Evolutionary conservation across 2,329 filamentous ascomycete genomes (phyloP).

Genomic region (Coniella vitis): DNA sequence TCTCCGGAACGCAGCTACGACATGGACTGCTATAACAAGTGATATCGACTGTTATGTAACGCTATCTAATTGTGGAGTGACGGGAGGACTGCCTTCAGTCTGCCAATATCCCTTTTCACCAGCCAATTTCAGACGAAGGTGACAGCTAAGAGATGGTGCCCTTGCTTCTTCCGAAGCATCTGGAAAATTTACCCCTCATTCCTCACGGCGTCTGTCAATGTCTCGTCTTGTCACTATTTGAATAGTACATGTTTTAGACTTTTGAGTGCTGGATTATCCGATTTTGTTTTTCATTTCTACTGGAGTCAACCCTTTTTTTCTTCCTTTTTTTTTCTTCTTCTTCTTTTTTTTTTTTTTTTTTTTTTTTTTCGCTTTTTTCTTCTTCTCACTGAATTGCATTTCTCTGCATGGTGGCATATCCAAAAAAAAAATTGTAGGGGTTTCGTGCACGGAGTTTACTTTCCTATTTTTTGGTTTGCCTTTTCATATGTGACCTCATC

Average conservation of each 20-base stretch:
- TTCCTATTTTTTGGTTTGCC: constrained; percentile 12
- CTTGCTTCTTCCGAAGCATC: no score
- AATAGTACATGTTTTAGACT: no score
- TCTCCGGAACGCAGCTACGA: background rate
- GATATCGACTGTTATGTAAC: background rate
- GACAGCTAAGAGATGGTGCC: no score
- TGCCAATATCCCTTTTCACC: no score
- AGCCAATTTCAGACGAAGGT: no score
- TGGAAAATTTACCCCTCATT: no score
- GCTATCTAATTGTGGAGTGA: no score
- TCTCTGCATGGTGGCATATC: constrained; percentile 9
- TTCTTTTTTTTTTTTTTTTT: background rate
- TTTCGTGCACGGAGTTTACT: constrained; percentile 11
- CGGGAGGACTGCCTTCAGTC: no score
- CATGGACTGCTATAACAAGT: background rate
- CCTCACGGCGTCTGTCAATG: no score
- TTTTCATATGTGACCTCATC: constrained; percentile 2
- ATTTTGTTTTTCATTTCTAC: no score
- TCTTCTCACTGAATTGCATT: background rate
- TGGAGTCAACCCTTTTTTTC: background rate
- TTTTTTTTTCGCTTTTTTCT: background rate
- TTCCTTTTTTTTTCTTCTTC: constrained; percentile 3
- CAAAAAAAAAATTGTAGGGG: constrained; percentile 3
- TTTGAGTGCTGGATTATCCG: no score
- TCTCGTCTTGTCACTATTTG: no score